Conservation (phyloP, 805 yeast species). For the Diddensiella caesifluorescens region DNA sequence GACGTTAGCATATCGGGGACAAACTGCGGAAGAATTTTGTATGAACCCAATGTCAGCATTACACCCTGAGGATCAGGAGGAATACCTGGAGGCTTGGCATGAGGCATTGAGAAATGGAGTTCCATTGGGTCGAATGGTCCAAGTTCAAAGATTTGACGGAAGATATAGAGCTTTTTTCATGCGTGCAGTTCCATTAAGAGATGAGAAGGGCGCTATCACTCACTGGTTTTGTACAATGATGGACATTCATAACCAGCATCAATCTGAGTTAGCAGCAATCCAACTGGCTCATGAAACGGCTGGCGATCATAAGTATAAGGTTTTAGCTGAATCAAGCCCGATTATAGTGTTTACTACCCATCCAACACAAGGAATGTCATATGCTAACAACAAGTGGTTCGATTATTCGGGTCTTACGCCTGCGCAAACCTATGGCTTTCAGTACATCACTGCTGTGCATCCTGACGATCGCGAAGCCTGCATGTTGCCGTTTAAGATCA, state of each 20-base stretch:
- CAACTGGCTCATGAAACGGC: conserved; percentile 27
- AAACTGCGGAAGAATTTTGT: conserved; percentile 25
- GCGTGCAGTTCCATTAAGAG: conserved; percentile 30
- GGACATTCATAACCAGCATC: conserved; percentile 31
- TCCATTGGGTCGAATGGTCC: conserved; percentile 25
- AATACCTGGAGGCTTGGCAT: conserved; percentile 25
- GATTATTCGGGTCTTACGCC: conserved; percentile 27
- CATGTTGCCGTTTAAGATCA: conserved; percentile 15
- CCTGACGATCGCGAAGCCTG: conserved; percentile 30
- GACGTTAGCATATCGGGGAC: conserved; percentile 29
- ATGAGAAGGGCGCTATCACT: conserved; percentile 27
- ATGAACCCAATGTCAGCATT: conserved; percentile 20
- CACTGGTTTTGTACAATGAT: conserved; percentile 33
- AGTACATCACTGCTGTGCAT: conserved; percentile 28
- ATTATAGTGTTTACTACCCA: conserved; percentile 30
- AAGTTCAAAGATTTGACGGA: conserved; percentile 31
- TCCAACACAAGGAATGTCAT: conserved; percentile 26
- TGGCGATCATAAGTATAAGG: conserved; percentile 29
- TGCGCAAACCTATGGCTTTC: conserved; percentile 26
- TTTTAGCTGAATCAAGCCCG: conserved; percentile 31
- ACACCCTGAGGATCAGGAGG: conserved; percentile 29
- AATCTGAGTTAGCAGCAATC: conserved; percentile 29
- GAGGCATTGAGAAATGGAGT: conserved; percentile 27
- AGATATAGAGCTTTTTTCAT: conserved; percentile 27
- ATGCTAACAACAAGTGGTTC: conserved; percentile 32